Percentiles rank a stretch among this genome's conserved stretches.
phyloP scores from a whole-genome alignment of 2,329 filamentous ascomycete species.

The Phialophora verrucosa region DNA sequence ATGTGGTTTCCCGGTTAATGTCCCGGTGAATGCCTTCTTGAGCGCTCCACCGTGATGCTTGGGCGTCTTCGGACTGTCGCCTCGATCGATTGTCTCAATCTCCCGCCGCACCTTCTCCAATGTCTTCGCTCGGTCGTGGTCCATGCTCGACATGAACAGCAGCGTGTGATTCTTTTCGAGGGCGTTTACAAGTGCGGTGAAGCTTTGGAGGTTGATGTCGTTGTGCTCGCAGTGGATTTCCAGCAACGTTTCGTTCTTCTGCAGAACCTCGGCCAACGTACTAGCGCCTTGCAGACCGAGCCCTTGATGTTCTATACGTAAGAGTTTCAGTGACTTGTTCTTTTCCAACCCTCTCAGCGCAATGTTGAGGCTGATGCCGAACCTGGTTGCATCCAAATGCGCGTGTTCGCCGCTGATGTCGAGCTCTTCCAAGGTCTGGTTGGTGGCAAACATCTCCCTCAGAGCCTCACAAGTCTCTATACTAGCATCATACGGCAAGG shows the following conservation, averaged over 20 bases:
- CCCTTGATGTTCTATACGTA: slow-evolving; percentile 71
- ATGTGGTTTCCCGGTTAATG: slow-evolving; percentile 43
- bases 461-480: slow-evolving; percentile 70
- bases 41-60: slow-evolving; percentile 49
- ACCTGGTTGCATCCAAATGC: slow-evolving; percentile 70
- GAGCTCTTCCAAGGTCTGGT: slow-evolving; percentile 68
- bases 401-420: slow-evolving; percentile 75
- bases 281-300: slow-evolving; percentile 72
- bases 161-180: slow-evolving; percentile 69
- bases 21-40: slow-evolving; percentile 52
- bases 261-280: slow-evolving; percentile 70
- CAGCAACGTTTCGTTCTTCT: slow-evolving; percentile 65
- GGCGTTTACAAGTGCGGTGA: slow-evolving; percentile 69
- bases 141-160: slow-evolving; percentile 67
- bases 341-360: slow-evolving; percentile 68
- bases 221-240: slow-evolving; percentile 75
- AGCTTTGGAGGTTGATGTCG: slow-evolving; percentile 66
- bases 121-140: slow-evolving; percentile 64
- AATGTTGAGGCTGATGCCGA: slow-evolving; percentile 71
- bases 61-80: slow-evolving; percentile 45
- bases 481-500: slow-evolving; percentile 70
- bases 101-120: slow-evolving; percentile 65
- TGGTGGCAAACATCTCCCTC: slow-evolving; percentile 69
- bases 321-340: slow-evolving; percentile 65
- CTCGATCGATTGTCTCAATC: slow-evolving; percentile 55